These are phyloP conservation scores for Phytopythium chamaehyphon DNA, from an alignment of 352 stramenopile genomes.

Conservation along the genomic window DNA sequence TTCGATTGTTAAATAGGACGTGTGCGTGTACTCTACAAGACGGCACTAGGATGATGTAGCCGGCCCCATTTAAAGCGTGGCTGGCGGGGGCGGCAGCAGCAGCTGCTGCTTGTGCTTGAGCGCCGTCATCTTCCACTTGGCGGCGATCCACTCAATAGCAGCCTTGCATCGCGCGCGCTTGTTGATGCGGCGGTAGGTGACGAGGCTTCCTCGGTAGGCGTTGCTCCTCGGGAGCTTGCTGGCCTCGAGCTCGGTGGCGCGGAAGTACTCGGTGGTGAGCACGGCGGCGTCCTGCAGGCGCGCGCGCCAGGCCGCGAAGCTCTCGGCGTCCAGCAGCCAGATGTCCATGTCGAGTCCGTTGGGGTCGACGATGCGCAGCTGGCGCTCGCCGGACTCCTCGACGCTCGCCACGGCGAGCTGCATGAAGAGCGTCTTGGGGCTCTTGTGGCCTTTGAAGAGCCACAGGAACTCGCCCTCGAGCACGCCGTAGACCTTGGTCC, in stretches of 20 bases:
- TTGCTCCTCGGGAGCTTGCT: constrained; percentile 49
- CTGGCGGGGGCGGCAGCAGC: not conserved
- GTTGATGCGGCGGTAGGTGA: constrained; percentile 48
- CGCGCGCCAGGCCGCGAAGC: constrained; percentile 43
- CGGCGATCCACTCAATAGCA: constrained; percentile 32
- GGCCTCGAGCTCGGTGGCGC: constrained; percentile 45
- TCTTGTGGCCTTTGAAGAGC: constrained; percentile 70
- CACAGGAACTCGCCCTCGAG: constrained; percentile 80
- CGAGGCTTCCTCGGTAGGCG: constrained; percentile 63
- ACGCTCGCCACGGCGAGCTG: constrained; percentile 75
- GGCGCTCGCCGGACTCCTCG: constrained; percentile 54
- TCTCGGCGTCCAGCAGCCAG: constrained; percentile 52
- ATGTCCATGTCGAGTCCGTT: constrained; percentile 78
- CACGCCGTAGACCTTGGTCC: constrained; percentile 79
- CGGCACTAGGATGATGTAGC: too few species aligned
- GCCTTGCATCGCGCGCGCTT: constrained; percentile 49
- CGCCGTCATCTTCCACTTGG: constrained; percentile 20
- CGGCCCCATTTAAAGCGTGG: not conserved
- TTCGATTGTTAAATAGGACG: too few species aligned
- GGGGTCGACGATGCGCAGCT: constrained; percentile 64
- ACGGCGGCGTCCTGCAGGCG: constrained; percentile 57
- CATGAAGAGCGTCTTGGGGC: constrained; percentile 50
- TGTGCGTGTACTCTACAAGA: too few species aligned
- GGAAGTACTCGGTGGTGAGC: constrained; percentile 66
- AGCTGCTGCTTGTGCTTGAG: constrained; percentile 19